Evolutionary conservation across 1,139 yeast genomes (phyloP), one percentile per base, ranked within the genome.

Genomic region (Barnettozyma hawaiiensis): DNA sequence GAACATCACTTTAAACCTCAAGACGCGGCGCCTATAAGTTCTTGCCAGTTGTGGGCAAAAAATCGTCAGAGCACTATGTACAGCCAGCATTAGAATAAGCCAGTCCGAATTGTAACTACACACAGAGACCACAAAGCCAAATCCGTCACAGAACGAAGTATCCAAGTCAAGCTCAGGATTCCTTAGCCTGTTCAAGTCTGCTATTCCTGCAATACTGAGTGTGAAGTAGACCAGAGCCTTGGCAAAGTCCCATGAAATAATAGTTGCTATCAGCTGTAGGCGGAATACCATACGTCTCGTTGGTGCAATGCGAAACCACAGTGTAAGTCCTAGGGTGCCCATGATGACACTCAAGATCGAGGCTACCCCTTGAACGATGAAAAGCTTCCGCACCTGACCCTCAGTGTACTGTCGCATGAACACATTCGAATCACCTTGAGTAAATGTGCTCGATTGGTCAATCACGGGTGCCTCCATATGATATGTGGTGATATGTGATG

Each of bases 241-340:
- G 12, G 42, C 10, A 23, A 34, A 51, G 40, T 54, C 57, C 33
- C 41, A 35, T 2, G 44, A n/a, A 11, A 53, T 52, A 11, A 54
- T 33, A 2, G 27, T 3, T 12, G 45, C 16, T 14, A 54, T 40
- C 20, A 54, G 29, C 20, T 49, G 45, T 4, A 54, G 40, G 20
- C 58, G 42, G 39, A 53, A 54, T 19, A 50, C 42, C 37, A 51
- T 40, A 19, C 55, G 37, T 23, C 53, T 38, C n/a, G 47, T 40
- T 0, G 53, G 48, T 7, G 50, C 52, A 56, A 54, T 53, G 21
- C 50, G 29, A 1, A 48, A 14, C 52, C 54, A 54, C 4, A 54
- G 16, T 0, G 35, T 15, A 4, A 52, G 33, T 1, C 52, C 57
- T 2, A 47, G 7, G 1, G 37, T 12, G 0, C 58, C 58, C 8